phyloP scores from a whole-genome alignment of 257 asterid genomes.

The Fraxinus cuspidata region DNA sequence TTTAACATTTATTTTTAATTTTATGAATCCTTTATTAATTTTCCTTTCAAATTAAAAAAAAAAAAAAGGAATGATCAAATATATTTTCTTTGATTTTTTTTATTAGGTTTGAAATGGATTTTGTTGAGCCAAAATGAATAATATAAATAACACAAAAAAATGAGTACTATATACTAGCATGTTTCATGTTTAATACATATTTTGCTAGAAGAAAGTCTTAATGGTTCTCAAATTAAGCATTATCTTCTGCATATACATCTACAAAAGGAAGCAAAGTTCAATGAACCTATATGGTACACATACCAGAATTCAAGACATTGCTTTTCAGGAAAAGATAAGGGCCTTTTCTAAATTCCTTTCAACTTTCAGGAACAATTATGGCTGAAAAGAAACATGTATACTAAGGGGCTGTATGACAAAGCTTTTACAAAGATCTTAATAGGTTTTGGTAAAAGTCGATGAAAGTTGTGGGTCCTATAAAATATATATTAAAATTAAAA shows the following conservation, averaged over 20 bases:
- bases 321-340: slow-evolving; percentile 27
- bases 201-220: background rate
- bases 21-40: background rate
- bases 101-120: too few species aligned
- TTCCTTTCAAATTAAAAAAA: background rate
- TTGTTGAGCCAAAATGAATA: too few species aligned
- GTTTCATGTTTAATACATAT: background rate
- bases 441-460: too few species aligned
- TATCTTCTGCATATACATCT: slow-evolving; percentile 1
- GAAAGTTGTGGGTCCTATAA: too few species aligned
- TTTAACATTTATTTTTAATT: slow-evolving; percentile 8
- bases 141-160: too few species aligned
- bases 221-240: slow-evolving; percentile 1
- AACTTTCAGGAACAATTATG: slow-evolving; percentile 31
- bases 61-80: too few species aligned
- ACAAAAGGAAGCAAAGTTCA: slow-evolving; percentile 29
- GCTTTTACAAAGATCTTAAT: too few species aligned
- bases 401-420: too few species aligned
- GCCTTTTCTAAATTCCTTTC: slow-evolving; percentile 36
- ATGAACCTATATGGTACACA: slow-evolving; percentile 20
- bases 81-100: too few species aligned
- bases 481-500: too few species aligned
- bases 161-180: too few species aligned
- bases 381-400: slow-evolving; percentile 17
- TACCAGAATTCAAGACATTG: slow-evolving; percentile 14